Evolutionary conservation across 371 early-diverging fungal genomes (phyloP).

Genomic region (Chytridium lagenaria): DNA sequence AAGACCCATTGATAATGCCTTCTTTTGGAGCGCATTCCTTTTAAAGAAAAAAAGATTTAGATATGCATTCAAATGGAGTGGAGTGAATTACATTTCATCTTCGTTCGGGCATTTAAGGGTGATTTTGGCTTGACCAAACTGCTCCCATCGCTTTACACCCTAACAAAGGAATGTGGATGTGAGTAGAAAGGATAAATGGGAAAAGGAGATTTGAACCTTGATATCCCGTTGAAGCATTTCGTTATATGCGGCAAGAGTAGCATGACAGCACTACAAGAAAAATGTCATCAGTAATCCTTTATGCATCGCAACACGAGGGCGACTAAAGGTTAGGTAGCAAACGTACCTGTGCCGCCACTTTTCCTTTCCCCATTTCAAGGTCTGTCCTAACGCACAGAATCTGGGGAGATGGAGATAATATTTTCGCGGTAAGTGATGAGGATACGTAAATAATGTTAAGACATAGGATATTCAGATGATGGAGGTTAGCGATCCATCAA

Average conservation of each 20-base stretch:
- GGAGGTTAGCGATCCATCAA: constrained; percentile 24
- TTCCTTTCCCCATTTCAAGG: constrained; percentile 95
- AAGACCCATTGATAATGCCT: constrained; percentile 73
- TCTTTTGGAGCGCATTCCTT: constrained; percentile 74
- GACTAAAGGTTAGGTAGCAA: not conserved
- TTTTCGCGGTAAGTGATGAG: too few relatives aligned
- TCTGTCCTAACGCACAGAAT: constrained; percentile 83
- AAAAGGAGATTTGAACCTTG: not conserved
- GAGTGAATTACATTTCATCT: constrained; percentile 67
- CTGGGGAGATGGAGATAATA: too few relatives aligned
- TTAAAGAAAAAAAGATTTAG: not conserved
- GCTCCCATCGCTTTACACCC: constrained; percentile 73
- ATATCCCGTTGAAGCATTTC: constrained; percentile 23
- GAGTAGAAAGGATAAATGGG: not conserved
- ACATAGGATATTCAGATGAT: too few relatives aligned
- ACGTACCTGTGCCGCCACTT: constrained; percentile 84
- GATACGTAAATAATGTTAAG: too few relatives aligned
- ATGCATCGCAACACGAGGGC: not conserved
- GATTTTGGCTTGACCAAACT: constrained; percentile 85
- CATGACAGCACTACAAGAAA: constrained; percentile 82
- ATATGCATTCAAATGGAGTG: not conserved
- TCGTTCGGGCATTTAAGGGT: constrained; percentile 80
- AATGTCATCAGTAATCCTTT: not conserved
- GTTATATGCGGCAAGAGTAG: constrained; percentile 76
- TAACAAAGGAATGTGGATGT: not conserved